Conservation (phyloP, 441 rosid species). For the Erodium moschatum region DNA sequence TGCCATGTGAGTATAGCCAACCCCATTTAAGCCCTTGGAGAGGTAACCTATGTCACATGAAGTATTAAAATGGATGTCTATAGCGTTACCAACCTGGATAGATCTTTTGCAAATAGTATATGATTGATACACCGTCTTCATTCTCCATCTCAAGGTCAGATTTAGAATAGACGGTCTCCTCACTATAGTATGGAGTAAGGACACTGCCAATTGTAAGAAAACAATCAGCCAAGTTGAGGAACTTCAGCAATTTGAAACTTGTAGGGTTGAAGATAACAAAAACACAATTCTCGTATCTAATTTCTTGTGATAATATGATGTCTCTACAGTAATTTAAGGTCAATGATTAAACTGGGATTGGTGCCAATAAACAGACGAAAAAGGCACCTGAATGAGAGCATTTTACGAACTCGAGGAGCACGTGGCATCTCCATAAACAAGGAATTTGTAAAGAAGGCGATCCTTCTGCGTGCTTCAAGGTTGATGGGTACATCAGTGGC, state of each 20-base stretch:
- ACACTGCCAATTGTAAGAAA: conserved; percentile 49
- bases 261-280: conserved; percentile 10
- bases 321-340: background rate
- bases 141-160: conserved; percentile 90
- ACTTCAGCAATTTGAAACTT: conserved; percentile 15
- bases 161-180: conserved; percentile 89
- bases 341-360: background rate
- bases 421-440: conserved; percentile 98
- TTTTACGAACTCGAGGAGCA: conserved; percentile 86
- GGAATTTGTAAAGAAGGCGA: conserved; percentile 86
- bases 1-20: conserved; percentile 10
- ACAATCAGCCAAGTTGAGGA: background rate
- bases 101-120: conserved; percentile 90
- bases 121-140: conserved; percentile 92
- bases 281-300: no score
- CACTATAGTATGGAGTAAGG: conserved; percentile 92
- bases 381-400: conserved; percentile 95
- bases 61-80: conserved; percentile 12
- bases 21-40: conserved; percentile 9
- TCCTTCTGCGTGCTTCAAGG: conserved; percentile 96
- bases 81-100: conserved; percentile 55
- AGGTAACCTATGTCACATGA: conserved; percentile 9
- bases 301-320: background rate
- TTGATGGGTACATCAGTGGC: conserved; percentile 82
- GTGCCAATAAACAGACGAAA: background rate